A percentile compares a stretch with the other conserved stretches of the same genome.
Conservation (phyloP, 306 rosid species). For the Prunus mume region DNA sequence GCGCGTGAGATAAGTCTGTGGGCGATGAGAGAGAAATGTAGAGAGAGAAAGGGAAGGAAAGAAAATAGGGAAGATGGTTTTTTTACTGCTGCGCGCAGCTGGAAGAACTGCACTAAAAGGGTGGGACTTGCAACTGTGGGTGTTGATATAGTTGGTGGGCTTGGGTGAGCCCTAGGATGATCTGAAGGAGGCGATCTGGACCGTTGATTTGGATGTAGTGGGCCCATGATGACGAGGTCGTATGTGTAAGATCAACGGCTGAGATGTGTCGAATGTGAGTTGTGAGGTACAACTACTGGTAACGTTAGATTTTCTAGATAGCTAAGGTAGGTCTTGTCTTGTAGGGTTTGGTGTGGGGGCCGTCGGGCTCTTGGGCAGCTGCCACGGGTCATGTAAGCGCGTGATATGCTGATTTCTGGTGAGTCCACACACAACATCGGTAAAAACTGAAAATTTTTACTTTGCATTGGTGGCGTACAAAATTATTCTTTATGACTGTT, state of each 20-base stretch:
- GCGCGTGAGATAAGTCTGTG: conserved; percentile 12
- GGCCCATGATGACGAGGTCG: not conserved
- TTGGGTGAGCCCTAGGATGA: conserved; percentile 53
- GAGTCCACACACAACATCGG: not conserved
- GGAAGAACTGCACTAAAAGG: conserved; percentile 31
- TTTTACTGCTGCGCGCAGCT: conserved; percentile 28
- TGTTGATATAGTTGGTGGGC: conserved; percentile 28
- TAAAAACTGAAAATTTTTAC: not conserved
- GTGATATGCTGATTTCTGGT: too few species aligned
- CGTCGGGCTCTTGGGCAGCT: not conserved
- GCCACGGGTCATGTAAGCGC: not conserved
- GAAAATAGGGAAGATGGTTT: not conserved
- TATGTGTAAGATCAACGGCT: not conserved
- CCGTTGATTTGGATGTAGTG: conserved; percentile 11
- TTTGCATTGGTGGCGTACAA: too few species aligned
- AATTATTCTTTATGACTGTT: too few species aligned
- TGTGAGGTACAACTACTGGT: conserved; percentile 5
- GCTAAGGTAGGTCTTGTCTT: not conserved
- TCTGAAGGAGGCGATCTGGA: not conserved
- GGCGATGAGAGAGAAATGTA: not conserved
- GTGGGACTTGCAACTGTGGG: not conserved
- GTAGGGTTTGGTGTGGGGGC: not conserved
- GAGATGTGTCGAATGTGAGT: not conserved
- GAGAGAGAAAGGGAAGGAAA: not conserved
- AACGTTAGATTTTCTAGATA: conserved; percentile 4